These are phyloP conservation scores for Helicocarpus griseus DNA, from an alignment of 2,329 filamentous ascomycete genomes.

Conservation along the genomic window DNA sequence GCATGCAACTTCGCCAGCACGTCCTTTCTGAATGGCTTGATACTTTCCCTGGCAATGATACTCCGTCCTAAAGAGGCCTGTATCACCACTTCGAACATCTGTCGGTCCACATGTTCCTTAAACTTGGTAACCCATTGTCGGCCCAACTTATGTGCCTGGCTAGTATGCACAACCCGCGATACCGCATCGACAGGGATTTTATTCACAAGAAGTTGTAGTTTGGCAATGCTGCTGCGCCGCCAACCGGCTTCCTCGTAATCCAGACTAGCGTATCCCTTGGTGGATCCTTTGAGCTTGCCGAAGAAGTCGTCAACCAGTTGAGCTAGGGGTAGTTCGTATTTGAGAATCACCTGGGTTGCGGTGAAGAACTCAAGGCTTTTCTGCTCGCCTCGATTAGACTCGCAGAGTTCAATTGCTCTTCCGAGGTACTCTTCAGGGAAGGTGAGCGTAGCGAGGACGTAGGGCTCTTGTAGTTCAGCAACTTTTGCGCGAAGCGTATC, in stretches of 20 bases:
- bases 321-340: conserved; percentile 79
- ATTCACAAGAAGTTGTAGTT: conserved; percentile 89
- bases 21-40: conserved; percentile 95
- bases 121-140: conserved; percentile 89
- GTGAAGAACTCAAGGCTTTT: conserved; percentile 86
- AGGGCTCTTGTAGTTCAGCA: conserved; percentile 59
- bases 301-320: conserved; percentile 96
- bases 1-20: conserved; percentile 90
- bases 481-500: conserved; percentile 47
- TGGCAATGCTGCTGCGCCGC: conserved; percentile 68
- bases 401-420: conserved; percentile 89
- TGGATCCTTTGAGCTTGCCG: conserved; percentile 85
- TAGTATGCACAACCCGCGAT: conserved; percentile 74
- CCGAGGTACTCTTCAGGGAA: conserved; percentile 90
- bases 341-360: conserved; percentile 82
- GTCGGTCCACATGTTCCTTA: conserved; percentile 89
- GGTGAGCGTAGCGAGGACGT: conserved; percentile 74
- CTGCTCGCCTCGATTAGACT: conserved; percentile 79
- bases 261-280: conserved; percentile 89
- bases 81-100: conserved; percentile 96
- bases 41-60: conserved; percentile 82
- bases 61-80: conserved; percentile 77
- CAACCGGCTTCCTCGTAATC: conserved; percentile 96
- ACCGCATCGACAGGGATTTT: conserved; percentile 90
- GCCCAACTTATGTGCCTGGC: conserved; percentile 71